Evolutionary conservation across 2,329 filamentous ascomycete species (phyloP).

Genomic region (Whalleya microplaca): DNA sequence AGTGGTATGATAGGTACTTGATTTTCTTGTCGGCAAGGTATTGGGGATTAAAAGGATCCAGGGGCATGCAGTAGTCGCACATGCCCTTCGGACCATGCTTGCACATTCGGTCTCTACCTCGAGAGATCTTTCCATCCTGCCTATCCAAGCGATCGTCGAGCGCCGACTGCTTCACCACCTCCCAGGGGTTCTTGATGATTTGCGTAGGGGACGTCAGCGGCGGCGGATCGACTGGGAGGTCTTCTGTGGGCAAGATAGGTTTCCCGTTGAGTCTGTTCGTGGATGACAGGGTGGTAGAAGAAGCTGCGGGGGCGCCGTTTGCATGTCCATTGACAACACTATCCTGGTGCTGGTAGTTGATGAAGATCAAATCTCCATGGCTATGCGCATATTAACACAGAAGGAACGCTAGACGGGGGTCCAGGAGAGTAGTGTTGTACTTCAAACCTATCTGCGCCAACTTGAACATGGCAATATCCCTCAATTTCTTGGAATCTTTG

Average conservation of each 20-base stretch:
- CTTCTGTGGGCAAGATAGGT: slow-evolving; percentile 70
- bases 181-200: slow-evolving; percentile 87
- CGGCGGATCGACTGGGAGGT: slow-evolving; percentile 64
- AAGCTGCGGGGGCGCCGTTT: slow-evolving; percentile 39
- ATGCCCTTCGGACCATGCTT: slow-evolving; percentile 95
- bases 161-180: slow-evolving; percentile 83
- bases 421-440: slow-evolving; percentile 40
- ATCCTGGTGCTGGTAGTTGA: slow-evolving; percentile 71
- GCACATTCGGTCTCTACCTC: slow-evolving; percentile 64
- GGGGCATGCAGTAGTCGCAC: slow-evolving; percentile 98
- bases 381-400: slow-evolving; percentile 48
- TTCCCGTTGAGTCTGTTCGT: slow-evolving; percentile 76
- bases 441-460: slow-evolving; percentile 63
- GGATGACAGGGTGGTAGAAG: slow-evolving; percentile 45
- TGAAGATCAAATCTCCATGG: slow-evolving; percentile 89
- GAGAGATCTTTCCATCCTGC: slow-evolving; percentile 69
- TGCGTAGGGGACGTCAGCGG: slow-evolving; percentile 59
- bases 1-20: slow-evolving; percentile 97
- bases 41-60: slow-evolving; percentile 89
- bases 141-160: slow-evolving; percentile 87
- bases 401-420: slow-evolving; percentile 16
- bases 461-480: slow-evolving; percentile 59
- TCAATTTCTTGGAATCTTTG: slow-evolving; percentile 61
- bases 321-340: slow-evolving; percentile 42
- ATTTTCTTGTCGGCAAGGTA: slow-evolving; percentile 96